Conservation (phyloP, 768 basidiomycete species). For the Hirschioporus abietinus region DNA sequence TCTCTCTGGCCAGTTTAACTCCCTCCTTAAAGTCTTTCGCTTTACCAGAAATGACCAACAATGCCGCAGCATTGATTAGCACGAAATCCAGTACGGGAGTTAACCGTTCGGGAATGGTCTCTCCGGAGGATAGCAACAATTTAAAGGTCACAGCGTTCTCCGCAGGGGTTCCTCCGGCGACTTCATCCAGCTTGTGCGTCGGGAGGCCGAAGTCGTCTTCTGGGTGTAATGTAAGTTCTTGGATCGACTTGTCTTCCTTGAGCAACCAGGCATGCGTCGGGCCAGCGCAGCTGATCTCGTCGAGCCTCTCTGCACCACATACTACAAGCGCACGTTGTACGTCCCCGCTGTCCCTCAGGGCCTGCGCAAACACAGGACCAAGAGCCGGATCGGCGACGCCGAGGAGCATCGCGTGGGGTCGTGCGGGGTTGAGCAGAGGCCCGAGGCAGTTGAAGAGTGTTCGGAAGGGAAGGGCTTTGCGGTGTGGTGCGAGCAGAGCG, state of each 20-base stretch:
- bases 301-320: slow-evolving; percentile 85
- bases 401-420: slow-evolving; percentile 83
- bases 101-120: slow-evolving; percentile 48
- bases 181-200: slow-evolving; percentile 61
- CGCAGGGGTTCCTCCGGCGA: slow-evolving; percentile 65
- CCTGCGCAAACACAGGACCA: slow-evolving; percentile 75
- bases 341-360: slow-evolving; percentile 57
- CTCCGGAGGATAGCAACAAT: slow-evolving; percentile 53
- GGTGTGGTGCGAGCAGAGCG: slow-evolving; percentile 74
- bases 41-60: slow-evolving; percentile 79
- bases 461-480: slow-evolving; percentile 85
- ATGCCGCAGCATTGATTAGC: slow-evolving; percentile 82
- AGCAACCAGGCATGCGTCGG: slow-evolving; percentile 84
- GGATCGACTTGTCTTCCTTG: slow-evolving; percentile 54
- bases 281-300: slow-evolving; percentile 95
- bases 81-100: slow-evolving; percentile 80
- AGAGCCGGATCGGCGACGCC: slow-evolving; percentile 83
- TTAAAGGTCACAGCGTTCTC: slow-evolving; percentile 80
- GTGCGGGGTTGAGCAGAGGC: slow-evolving; percentile 88
- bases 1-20: slow-evolving; percentile 57
- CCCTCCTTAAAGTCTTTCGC: slow-evolving; percentile 69
- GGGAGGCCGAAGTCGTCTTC: slow-evolving; percentile 67
- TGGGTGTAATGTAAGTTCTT: slow-evolving; percentile 57
- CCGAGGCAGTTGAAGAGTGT: slow-evolving; percentile 97
- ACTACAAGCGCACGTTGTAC: slow-evolving; percentile 87